Base-by-base conservation (phyloP, 164 flowering plant species). In the Aristolochia californica region DNA sequence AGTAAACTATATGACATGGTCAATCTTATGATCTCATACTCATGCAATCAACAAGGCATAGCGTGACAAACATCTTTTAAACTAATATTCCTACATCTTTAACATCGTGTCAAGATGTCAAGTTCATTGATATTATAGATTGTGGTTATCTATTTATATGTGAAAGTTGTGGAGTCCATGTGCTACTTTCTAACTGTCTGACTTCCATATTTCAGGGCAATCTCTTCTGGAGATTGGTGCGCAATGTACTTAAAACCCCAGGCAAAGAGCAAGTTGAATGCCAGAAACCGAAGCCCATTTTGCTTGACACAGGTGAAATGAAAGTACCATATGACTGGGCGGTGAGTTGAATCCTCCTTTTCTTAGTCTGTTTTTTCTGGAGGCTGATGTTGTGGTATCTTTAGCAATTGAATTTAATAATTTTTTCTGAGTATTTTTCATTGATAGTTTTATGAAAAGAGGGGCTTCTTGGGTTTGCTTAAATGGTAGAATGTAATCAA, bases 281-380 rank as follows among this genome's bases (percentile, higher is more conserved):
- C 76, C 99, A 94, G 55, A 54, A 57, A 54, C 99, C 99, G 50
- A 94, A 94, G 75, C 97, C 99, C 40, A 86, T 94, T 69, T 74
- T 94, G 64, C 96, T 94, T 64, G 97, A 90, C 77, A 90, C 95
- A 47, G 99, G 99, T 59, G 99, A 94, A 81, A 90, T 88, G 91
- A 88, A 78, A 69, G 53, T 62, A 58, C 99, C 97, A 51, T 94
- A 94, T 72, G 89, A 81, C 59, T 94, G 99, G 99, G 99, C 99
- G 55, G 99, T 94, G 60, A 80, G 93, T 77, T 59, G 27, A 25
- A 38, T 20, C 28, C 20, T 4, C 23, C 13, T 25, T 24, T 17
- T 55, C 5, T 14, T 53, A 2, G 43, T 54, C 0, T 34, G 10
- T 34, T 2, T 5, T 34, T 34, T 9, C n/a, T n/a, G n/a, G n/a